Evolutionary conservation across 305 asterid genomes (phyloP).

Genomic region (Lippia alba): DNA sequence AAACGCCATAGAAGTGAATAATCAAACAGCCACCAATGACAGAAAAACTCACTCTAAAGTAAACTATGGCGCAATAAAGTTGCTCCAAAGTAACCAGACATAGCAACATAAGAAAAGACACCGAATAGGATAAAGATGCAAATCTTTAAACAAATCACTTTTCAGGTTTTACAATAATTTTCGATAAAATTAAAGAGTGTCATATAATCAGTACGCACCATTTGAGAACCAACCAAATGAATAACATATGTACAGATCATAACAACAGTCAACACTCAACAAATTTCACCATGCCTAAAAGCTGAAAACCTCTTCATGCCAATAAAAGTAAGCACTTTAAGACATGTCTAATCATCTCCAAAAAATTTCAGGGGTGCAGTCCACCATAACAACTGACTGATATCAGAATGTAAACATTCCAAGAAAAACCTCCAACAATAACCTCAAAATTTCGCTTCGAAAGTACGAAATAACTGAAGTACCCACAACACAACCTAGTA

Average conservation of each 20-base stretch:
- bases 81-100: neutral
- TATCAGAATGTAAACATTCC: too few species aligned
- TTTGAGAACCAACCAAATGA: neutral
- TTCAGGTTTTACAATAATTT: neutral
- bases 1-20: conserved; percentile 1
- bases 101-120: neutral
- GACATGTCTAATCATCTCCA: neutral
- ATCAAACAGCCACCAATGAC: neutral
- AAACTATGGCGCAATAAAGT: neutral
- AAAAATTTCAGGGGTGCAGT: neutral
- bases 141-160: neutral
- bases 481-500: too few species aligned
- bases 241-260: neutral
- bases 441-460: too few species aligned
- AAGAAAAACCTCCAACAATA: too few species aligned
- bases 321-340: conserved; percentile 8
- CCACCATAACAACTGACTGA: neutral
- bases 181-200: neutral
- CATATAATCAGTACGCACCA: neutral
- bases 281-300: neutral
- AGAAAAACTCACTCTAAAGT: neutral
- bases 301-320: conserved; percentile 1
- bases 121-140: conserved; percentile 16
- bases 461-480: too few species aligned
- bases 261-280: neutral